Percentiles rank a stretch among this genome's conserved stretches.
phyloP scores from a whole-genome alignment of 2,329 filamentous ascomycete species.

The Lasiodiplodia gonubiensis region DNA sequence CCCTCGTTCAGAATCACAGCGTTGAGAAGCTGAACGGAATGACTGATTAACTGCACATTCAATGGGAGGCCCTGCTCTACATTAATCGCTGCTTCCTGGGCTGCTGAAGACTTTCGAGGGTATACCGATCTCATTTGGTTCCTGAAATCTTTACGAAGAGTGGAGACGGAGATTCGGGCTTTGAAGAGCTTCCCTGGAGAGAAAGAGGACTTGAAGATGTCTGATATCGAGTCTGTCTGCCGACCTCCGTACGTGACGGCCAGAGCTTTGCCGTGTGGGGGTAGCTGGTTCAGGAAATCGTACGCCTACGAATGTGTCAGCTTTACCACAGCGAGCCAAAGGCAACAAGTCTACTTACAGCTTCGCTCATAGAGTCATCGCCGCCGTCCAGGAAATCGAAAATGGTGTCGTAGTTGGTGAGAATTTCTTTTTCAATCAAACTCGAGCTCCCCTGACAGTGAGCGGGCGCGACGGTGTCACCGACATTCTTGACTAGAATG shows the following conservation, averaged over 20 bases:
- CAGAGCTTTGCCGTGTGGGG: conserved; percentile 38
- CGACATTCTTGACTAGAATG: conserved; percentile 32
- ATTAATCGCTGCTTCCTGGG: not conserved
- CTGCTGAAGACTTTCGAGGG: conserved; percentile 8
- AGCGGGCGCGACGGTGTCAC: not conserved
- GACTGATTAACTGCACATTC: conserved; percentile 41
- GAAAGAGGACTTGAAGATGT: conserved; percentile 36
- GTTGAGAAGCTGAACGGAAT: conserved; percentile 40
- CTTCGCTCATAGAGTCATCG: conserved; percentile 58
- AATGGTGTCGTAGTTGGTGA: conserved; percentile 81
- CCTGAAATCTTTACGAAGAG: conserved; percentile 31
- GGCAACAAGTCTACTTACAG: conserved; percentile 29
- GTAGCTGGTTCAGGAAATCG: conserved; percentile 43
- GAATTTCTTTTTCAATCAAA: conserved; percentile 75
- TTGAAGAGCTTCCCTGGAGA: conserved; percentile 44
- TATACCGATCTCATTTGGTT: conserved; percentile 42
- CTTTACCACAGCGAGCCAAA: not conserved
- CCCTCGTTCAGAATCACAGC: conserved; percentile 39
- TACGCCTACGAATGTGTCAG: conserved; percentile 39
- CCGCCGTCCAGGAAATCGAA: conserved; percentile 76
- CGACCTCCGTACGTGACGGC: conserved; percentile 17
- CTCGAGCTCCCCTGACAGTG: conserved; percentile 24
- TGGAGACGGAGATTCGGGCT: conserved; percentile 37
- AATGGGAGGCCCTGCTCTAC: conserved; percentile 35
- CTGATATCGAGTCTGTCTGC: conserved; percentile 4